phyloP scores from a whole-genome alignment of 345 rosid species.

The Citrus cavaleriei region DNA sequence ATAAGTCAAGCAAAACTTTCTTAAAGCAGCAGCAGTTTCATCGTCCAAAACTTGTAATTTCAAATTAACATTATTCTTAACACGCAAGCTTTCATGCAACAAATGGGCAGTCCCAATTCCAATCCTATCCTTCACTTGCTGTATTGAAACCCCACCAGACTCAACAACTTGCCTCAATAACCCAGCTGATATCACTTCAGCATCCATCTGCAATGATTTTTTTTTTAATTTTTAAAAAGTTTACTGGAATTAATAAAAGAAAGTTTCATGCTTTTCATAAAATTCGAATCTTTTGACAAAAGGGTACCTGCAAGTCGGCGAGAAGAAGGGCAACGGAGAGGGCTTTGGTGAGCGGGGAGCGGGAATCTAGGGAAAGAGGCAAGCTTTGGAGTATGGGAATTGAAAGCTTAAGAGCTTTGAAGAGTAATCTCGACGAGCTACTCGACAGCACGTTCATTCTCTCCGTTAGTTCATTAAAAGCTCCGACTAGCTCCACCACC shows the following conservation, averaged over 20 bases:
- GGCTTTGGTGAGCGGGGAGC: constrained; percentile 77
- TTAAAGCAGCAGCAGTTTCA: constrained; percentile 65
- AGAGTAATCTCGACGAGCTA: constrained; percentile 71
- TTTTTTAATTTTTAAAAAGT: too few relatives aligned
- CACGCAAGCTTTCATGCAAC: constrained; percentile 75
- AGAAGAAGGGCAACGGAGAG: constrained; percentile 74
- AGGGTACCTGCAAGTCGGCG: constrained; percentile 78
- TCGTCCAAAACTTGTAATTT: constrained; percentile 70
- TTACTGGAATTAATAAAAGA: not conserved
- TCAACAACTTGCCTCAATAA: constrained; percentile 63
- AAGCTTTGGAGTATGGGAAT: constrained; percentile 70
- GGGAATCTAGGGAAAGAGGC: constrained; percentile 61
- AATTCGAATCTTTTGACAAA: not conserved
- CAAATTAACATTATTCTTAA: constrained; percentile 55
- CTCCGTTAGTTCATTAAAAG: constrained; percentile 83
- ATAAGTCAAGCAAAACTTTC: constrained; percentile 84
- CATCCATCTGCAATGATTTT: constrained; percentile 65
- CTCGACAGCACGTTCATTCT: constrained; percentile 79
- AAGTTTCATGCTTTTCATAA: not conserved
- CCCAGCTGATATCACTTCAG: constrained; percentile 94
- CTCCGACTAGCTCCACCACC: constrained; percentile 97
- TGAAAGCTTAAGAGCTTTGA: constrained; percentile 81
- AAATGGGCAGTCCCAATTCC: constrained; percentile 83
- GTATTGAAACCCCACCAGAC: constrained; percentile 55
- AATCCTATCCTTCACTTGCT: constrained; percentile 60